Evolutionary conservation across 2,329 filamentous ascomycete genomes (phyloP).

Genomic region (Fusarium avenaceum): DNA sequence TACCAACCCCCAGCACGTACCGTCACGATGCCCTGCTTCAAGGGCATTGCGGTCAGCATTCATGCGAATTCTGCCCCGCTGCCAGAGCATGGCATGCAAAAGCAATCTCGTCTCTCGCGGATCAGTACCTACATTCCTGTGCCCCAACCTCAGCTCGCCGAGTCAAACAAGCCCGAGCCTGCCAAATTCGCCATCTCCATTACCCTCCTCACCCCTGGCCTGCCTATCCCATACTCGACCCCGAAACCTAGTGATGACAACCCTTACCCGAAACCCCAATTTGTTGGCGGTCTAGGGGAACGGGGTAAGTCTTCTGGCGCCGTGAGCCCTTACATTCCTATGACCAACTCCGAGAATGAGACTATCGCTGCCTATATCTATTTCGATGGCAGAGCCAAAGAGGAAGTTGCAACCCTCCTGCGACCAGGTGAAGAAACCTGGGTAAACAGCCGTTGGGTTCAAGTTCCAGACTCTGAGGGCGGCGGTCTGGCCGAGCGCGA

Average conservation of each 20-base stretch:
- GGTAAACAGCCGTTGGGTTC: conserved; percentile 99
- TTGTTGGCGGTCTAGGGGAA: conserved; percentile 77
- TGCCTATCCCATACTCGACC: conserved; percentile 92
- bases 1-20: conserved; percentile 26
- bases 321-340: conserved; percentile 89
- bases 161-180: conserved; percentile 84
- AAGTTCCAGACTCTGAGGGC: conserved; percentile 89
- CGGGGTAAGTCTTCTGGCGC: conserved; percentile 63
- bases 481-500: conserved; percentile 96
- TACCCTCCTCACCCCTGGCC: conserved; percentile 88
- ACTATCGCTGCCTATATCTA: conserved; percentile 99
- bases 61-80: conserved; percentile 86
- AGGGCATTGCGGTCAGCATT: conserved; percentile 98
- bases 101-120: conserved; percentile 88
- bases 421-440: conserved; percentile 96
- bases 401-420: conserved; percentile 95
- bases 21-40: conserved; percentile 89
- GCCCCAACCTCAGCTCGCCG: conserved; percentile 80
- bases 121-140: conserved; percentile 99
- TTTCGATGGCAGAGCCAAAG: conserved; percentile 94
- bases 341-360: conserved; percentile 94
- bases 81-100: conserved; percentile 93
- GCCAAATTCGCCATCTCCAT: conserved; percentile 99
- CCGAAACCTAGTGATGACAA: conserved; percentile 83
- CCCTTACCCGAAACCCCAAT: conserved; percentile 84